Evolutionary conservation across 1,284 basidiomycete genomes (phyloP).

Genomic region (Thelephora terrestris): DNA sequence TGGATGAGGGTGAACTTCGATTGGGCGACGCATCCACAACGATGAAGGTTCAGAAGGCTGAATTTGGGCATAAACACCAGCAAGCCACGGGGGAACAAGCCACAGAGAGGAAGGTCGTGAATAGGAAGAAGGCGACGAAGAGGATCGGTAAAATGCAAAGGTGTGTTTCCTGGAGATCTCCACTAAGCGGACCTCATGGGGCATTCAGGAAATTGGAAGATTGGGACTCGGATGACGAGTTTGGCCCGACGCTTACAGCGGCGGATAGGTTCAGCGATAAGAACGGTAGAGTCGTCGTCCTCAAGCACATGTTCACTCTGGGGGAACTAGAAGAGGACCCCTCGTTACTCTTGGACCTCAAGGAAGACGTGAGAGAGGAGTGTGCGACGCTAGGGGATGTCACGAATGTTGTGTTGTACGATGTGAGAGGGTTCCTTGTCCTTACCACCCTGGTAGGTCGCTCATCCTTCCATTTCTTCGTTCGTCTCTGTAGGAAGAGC

Average conservation of each 20-base stretch:
- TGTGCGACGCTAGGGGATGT: slow-evolving; percentile 89
- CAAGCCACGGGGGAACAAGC: slow-evolving; percentile 19
- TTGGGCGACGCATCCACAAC: slow-evolving; percentile 65
- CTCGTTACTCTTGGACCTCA: slow-evolving; percentile 82
- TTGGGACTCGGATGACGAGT: slow-evolving; percentile 81
- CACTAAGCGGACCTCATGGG: slow-evolving; percentile 1
- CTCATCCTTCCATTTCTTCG: slow-evolving; percentile 3
- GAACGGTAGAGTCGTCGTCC: slow-evolving; percentile 75
- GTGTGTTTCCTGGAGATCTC: slow-evolving; percentile 33
- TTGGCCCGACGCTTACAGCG: slow-evolving; percentile 55
- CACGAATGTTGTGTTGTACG: slow-evolving; percentile 93
- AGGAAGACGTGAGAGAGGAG: slow-evolving; percentile 94
- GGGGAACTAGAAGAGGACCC: slow-evolving; percentile 85
- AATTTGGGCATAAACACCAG: slow-evolving; percentile 65
- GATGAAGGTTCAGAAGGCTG: slow-evolving; percentile 80
- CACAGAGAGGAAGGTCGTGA: slow-evolving; percentile 46
- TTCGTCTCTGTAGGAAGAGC: slow-evolving; percentile 58
- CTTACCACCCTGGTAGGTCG: slow-evolving; percentile 1
- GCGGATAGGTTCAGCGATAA: slow-evolving; percentile 41
- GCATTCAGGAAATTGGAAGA: slow-evolving; percentile 63
- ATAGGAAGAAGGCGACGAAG: slow-evolving; percentile 74
- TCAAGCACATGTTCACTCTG: slow-evolving; percentile 93
- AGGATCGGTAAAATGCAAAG: slow-evolving; percentile 85
- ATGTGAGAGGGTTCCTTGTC: slow-evolving; percentile 48
- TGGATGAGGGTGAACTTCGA: slow-evolving; percentile 90